These are phyloP conservation scores for Diplodia mutila DNA, from an alignment of 2,329 filamentous ascomycete genomes.

Conservation along the genomic window DNA sequence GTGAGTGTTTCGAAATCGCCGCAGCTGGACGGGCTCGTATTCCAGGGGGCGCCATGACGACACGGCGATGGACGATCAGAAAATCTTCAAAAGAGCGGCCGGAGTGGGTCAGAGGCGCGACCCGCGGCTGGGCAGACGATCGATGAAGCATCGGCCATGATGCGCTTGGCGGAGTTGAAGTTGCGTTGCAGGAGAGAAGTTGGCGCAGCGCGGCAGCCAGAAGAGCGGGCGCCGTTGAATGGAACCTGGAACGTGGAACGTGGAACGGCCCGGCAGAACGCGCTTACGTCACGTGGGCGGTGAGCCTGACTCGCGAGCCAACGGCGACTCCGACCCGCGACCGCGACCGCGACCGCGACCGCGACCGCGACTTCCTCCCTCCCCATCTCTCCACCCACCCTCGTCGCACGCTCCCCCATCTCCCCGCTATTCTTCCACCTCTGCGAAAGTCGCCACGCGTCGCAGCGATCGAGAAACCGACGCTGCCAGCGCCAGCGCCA, in stretches of 20 bases:
- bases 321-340: not conserved
- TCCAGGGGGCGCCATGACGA: conserved; percentile 9
- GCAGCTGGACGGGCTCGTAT: conserved; percentile 14
- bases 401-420: not conserved
- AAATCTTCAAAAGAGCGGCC: not conserved
- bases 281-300: not conserved
- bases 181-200: not conserved
- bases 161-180: not conserved
- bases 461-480: not conserved
- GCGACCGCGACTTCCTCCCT: not conserved
- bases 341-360: not conserved
- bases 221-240: not conserved
- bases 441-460: not conserved
- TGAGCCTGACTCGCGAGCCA: not conserved
- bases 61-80: not conserved
- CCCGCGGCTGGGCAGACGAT: not conserved
- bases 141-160: not conserved
- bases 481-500: too few relatives aligned
- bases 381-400: not conserved
- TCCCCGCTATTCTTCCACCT: not conserved
- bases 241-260: not conserved
- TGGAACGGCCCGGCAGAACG: not conserved
- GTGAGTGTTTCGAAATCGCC: not conserved
- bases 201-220: not conserved
- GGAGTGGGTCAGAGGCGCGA: not conserved